phyloP scores from a whole-genome alignment of 352 stramenopile genomes.

The Bremia lactucae region DNA sequence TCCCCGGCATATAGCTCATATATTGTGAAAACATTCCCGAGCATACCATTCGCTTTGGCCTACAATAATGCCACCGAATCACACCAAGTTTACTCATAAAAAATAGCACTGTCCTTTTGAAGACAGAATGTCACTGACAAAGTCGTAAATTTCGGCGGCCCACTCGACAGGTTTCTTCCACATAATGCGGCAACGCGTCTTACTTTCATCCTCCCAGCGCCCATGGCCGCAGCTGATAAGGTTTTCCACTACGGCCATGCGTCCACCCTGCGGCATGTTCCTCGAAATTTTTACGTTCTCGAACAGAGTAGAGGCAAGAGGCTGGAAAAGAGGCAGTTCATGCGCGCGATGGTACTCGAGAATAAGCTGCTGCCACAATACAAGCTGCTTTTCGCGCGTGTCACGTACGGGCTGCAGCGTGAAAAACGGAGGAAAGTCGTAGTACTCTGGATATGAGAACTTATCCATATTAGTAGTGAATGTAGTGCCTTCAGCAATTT shows the following conservation, averaged over 20 bases:
- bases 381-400: slow-evolving; percentile 79
- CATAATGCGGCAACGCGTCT: slow-evolving; percentile 73
- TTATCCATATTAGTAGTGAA: too few relatives aligned
- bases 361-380: slow-evolving; percentile 79
- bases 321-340: slow-evolving; percentile 60
- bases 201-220: slow-evolving; percentile 70
- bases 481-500: too few relatives aligned
- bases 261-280: slow-evolving; percentile 64
- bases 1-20: slow-evolving; percentile 81
- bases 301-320: slow-evolving; percentile 54
- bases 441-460: slow-evolving; percentile 80
- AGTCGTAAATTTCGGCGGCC: slow-evolving; percentile 79
- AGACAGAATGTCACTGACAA: slow-evolving; percentile 33
- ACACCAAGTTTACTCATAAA: too few relatives aligned
- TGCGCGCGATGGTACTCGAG: slow-evolving; percentile 75
- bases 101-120: slow-evolving; percentile 8
- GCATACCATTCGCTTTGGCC: slow-evolving; percentile 61
- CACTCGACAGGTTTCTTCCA: slow-evolving; percentile 79
- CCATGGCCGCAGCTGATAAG: slow-evolving; percentile 68
- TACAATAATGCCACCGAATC: slow-evolving; percentile 18
- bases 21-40: slow-evolving; percentile 77
- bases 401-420: slow-evolving; percentile 76
- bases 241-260: slow-evolving; percentile 58
- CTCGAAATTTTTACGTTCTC: slow-evolving; percentile 80
- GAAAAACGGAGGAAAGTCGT: slow-evolving; percentile 83